Evolutionary conservation across 2,329 filamentous ascomycete species (phyloP).

Genomic region (Emmonsiellopsis sp.): DNA sequence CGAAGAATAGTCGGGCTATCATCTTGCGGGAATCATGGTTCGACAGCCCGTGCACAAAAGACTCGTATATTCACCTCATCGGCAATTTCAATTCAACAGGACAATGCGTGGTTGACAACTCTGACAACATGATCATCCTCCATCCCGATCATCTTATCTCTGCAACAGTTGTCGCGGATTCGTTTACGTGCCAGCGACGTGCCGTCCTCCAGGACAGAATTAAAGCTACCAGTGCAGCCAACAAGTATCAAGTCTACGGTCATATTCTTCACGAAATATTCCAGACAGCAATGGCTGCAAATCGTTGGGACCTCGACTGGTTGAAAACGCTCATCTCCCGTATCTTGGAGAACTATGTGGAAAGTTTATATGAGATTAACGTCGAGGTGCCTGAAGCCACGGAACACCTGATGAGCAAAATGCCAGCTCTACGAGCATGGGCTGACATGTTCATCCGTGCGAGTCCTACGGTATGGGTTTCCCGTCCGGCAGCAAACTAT

Average conservation of each 20-base stretch:
- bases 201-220: slow-evolving; percentile 91
- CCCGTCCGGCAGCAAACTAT: background rate
- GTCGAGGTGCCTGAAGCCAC: slow-evolving; percentile 63
- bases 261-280: slow-evolving; percentile 93
- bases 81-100: slow-evolving; percentile 63
- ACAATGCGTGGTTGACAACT: slow-evolving; percentile 74
- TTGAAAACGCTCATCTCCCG: slow-evolving; percentile 58
- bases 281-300: slow-evolving; percentile 76
- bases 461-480: slow-evolving; percentile 52
- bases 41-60: slow-evolving; percentile 64
- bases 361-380: slow-evolving; percentile 82
- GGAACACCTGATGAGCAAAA: slow-evolving; percentile 73
- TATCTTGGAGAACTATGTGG: slow-evolving; percentile 67
- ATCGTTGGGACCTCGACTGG: slow-evolving; percentile 67
- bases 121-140: slow-evolving; percentile 74
- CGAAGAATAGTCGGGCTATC: slow-evolving; percentile 57
- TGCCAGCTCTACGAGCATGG: slow-evolving; percentile 74
- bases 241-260: slow-evolving; percentile 77
- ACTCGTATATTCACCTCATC: slow-evolving; percentile 78
- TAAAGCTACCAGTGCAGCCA: slow-evolving; percentile 76
- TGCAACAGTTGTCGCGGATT: slow-evolving; percentile 91
- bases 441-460: slow-evolving; percentile 69
- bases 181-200: slow-evolving; percentile 80
- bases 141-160: slow-evolving; percentile 95
- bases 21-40: slow-evolving; percentile 79